These are phyloP conservation scores for Rhizopogon hawkerae DNA, from an alignment of 1,284 basidiomycete genomes.

Conservation along the genomic window DNA sequence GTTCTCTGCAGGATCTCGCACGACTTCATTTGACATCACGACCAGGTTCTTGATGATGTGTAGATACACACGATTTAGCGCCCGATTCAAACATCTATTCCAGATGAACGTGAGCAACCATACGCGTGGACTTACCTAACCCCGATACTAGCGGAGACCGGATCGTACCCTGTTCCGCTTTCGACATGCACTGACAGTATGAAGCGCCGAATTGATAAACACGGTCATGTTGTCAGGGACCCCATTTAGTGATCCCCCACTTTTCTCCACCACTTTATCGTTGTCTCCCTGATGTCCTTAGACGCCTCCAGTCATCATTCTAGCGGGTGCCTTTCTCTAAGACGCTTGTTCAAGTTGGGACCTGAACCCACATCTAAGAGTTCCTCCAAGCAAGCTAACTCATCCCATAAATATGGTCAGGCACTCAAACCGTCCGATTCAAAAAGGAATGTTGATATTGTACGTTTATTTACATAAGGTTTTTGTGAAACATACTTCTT, in stretches of 20 bases:
- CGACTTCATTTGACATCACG: slow-evolving; percentile 5
- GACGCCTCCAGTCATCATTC: slow-evolving; percentile 19
- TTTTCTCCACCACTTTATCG: slow-evolving; percentile 5
- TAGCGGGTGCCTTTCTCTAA: slow-evolving; percentile 18
- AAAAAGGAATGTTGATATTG: neutral
- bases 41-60: slow-evolving; percentile 6
- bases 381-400: neutral
- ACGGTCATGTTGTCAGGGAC: slow-evolving; percentile 18
- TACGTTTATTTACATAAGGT: neutral
- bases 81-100: slow-evolving; percentile 4
- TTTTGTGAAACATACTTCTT: neutral
- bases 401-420: neutral
- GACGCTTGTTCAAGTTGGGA: slow-evolving; percentile 13
- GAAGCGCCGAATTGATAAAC: slow-evolving; percentile 26
- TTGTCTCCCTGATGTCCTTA: slow-evolving; percentile 15
- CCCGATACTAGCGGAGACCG: slow-evolving; percentile 20
- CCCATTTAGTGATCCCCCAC: slow-evolving; percentile 5
- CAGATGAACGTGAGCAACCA: slow-evolving; percentile 7
- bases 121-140: slow-evolving; percentile 9
- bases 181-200: slow-evolving; percentile 9
- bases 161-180: slow-evolving; percentile 19
- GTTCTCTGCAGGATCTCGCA: slow-evolving; percentile 7
- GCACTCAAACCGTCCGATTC: neutral
- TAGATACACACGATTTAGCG: slow-evolving; percentile 5
- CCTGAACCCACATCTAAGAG: neutral